Evolutionary conservation across 192 early-diverging fungal genomes (phyloP), one percentile per base, ranked within the genome.

Genomic region (Backusella australiensis): DNA sequence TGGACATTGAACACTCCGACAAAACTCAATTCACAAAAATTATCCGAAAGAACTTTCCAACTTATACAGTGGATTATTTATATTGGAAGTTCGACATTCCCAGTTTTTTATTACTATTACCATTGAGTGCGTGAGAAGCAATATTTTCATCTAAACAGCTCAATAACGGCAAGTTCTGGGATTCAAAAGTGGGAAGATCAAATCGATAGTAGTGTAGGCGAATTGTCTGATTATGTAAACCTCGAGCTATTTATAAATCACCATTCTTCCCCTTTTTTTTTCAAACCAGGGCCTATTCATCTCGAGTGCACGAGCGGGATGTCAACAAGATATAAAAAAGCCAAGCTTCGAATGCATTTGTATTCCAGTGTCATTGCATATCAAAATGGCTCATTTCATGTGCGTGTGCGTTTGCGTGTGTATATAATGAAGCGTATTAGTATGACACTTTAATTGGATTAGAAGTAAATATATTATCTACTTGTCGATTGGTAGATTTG

Each of bases 361-460:
- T 49, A 49, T n/a, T 49, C 46, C 46, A n/a, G 15, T 19, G n/a
- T n/a, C 19, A 19, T n/a, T 49, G 6, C 19, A 49, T n/a, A 49
- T 21, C 46, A n/a, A 1, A 21, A n/a, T 49, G 19, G 46, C 46
- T 49, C 46, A 19, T 49, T 49, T 49, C 15, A 6, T 39, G 2
- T 39, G 38, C 11, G 38, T 39, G 17, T 32, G 0, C 2, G 32
- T 32, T 0, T 32, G 32, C 2, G 32, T 32, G 32, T 32, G 2
- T 3, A 11, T 23, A 56, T 29, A 63, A 63, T 14, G 6, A 14
- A 29, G 56, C 12, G 56, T 29, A 63, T 63, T 63, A 63, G 21
- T 63, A 63, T 63, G 56, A 49, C 46, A n/a, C 21, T 63, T 63
- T 63, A 4, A 63, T 63, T 63, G 56, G 56, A 63, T 63, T 49